Evolutionary conservation across 768 basidiomycete species (phyloP).

Genomic region (Aureoboletus auriporus): DNA sequence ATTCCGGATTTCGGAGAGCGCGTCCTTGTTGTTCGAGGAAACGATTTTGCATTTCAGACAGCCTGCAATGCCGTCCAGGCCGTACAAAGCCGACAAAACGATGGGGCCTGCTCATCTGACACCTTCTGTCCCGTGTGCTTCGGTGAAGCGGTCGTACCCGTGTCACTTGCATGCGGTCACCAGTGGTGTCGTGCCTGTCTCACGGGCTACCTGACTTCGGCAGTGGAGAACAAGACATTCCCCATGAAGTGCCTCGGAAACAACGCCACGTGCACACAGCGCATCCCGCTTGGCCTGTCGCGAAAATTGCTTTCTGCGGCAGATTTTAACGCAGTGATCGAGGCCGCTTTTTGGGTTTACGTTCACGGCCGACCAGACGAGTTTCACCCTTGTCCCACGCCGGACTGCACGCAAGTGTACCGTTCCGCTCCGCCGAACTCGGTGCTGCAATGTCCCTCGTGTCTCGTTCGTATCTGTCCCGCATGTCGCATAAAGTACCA

Average conservation of each 20-base stretch:
- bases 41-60: conserved; percentile 30
- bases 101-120: conserved; percentile 14
- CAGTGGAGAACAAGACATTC: conserved; percentile 56
- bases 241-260: conserved; percentile 72
- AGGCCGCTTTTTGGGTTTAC: conserved; percentile 59
- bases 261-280: conserved; percentile 52
- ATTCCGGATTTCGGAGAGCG: conserved; percentile 41
- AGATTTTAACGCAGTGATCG: conserved; percentile 53
- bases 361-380: conserved; percentile 57
- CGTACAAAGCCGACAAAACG: conserved; percentile 31
- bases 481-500: conserved; percentile 58
- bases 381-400: conserved; percentile 73
- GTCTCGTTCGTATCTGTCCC: conserved; percentile 65
- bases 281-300: conserved; percentile 52
- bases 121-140: conserved; percentile 69
- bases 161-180: conserved; percentile 62
- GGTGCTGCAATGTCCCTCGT: conserved; percentile 66
- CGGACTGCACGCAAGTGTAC: conserved; percentile 75
- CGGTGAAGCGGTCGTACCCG: conserved; percentile 46
- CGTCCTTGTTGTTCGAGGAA: conserved; percentile 53
- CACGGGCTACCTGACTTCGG: conserved; percentile 50
- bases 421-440: conserved; percentile 47
- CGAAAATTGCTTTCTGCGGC: conserved; percentile 44
- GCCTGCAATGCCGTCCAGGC: conserved; percentile 42
- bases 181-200: conserved; percentile 65